Evolutionary conservation across 2,329 filamentous ascomycete species (phyloP).

Genomic region (Neodidymelliopsis sp.): DNA sequence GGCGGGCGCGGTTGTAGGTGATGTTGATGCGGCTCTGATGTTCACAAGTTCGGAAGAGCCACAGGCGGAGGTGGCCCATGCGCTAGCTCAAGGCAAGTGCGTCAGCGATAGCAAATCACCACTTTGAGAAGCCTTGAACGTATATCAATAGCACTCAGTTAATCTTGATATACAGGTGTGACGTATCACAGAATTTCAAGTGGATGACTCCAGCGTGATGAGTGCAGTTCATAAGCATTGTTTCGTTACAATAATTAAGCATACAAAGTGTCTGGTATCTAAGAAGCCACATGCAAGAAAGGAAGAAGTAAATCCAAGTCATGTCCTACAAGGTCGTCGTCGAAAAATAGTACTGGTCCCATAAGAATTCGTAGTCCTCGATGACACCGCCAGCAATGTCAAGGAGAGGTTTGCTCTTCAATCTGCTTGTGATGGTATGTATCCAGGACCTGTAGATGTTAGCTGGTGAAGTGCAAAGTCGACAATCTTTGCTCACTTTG

Average conservation of each 20-base stretch:
- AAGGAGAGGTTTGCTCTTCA: conserved; percentile 77
- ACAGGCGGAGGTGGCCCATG: conserved; percentile 20
- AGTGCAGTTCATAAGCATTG: background rate
- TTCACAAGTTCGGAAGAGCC: conserved; percentile 40
- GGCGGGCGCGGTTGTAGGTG: conserved; percentile 27
- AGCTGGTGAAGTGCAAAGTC: conserved; percentile 13
- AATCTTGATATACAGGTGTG: too few species aligned
- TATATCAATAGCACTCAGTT: too few species aligned
- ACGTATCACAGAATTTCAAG: too few species aligned
- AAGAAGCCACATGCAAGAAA: conserved; percentile 15
- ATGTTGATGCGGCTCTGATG: conserved; percentile 48
- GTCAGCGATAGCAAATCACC: conserved; percentile 17
- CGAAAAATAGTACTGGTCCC: conserved; percentile 96
- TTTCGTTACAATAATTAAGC: conserved; percentile 6
- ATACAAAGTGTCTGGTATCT: conserved; percentile 31
- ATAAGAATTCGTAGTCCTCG: conserved; percentile 96
- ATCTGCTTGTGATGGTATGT: conserved; percentile 73
- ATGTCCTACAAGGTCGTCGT: conserved; percentile 67
- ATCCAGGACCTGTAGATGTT: conserved; percentile 60
- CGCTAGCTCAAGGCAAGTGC: conserved; percentile 30
- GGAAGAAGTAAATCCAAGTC: background rate
- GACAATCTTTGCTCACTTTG: conserved; percentile 59
- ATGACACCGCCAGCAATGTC: conserved; percentile 84
- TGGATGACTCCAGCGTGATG: too few species aligned
- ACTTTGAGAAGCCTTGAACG: background rate